Percentiles rank a stretch among this genome's conserved stretches.
These are phyloP conservation scores for Sequoiadendron giganteum DNA, from an alignment of 75 land plant species.

Conservation along the genomic window DNA sequence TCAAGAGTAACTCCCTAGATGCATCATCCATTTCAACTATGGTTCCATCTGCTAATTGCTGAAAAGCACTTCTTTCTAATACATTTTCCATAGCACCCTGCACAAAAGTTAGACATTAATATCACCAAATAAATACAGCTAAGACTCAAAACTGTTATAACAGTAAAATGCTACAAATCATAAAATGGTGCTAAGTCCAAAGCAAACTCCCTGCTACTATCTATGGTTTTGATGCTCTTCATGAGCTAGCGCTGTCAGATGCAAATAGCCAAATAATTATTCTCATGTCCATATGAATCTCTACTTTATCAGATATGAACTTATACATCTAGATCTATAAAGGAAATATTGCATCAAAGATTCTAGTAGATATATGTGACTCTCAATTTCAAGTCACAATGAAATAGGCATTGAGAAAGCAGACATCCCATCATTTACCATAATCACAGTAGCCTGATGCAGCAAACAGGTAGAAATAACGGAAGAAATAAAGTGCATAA, in stretches of 20 bases:
- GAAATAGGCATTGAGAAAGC: not conserved
- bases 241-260: not conserved
- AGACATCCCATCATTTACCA: not conserved
- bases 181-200: not conserved
- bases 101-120: not conserved
- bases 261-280: not conserved
- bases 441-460: not conserved
- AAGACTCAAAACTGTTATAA: not conserved
- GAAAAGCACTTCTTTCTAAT: slow-evolving; percentile 60
- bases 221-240: not conserved
- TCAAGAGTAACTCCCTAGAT: slow-evolving; percentile 43
- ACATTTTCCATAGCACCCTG: slow-evolving; percentile 96
- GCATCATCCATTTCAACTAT: slow-evolving; percentile 59
- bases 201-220: not conserved
- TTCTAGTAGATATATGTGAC: not conserved
- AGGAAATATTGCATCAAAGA: not conserved
- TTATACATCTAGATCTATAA: not conserved
- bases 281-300: not conserved
- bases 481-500: not conserved
- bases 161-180: not conserved
- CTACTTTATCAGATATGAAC: not conserved
- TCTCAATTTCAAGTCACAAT: not conserved
- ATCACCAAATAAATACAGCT: not conserved
- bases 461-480: not conserved
- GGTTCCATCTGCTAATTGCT: slow-evolving; percentile 70